A percentile compares a stretch with the other conserved stretches of the same genome.
phyloP scores from a whole-genome alignment of 257 asterid species.

The Nemophila menziesii region DNA sequence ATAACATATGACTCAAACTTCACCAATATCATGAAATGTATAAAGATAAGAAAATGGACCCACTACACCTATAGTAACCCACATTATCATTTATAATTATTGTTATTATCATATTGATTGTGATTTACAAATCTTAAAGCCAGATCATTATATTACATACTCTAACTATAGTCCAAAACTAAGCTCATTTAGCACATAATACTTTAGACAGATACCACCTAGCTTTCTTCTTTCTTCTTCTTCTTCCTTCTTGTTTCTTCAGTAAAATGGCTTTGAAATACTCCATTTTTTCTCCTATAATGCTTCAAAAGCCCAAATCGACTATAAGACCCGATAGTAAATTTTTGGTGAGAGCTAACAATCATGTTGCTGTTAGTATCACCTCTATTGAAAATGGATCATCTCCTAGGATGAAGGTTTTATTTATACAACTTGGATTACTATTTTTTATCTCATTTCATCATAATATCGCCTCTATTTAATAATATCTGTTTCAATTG shows the following conservation, averaged over 20 bases:
- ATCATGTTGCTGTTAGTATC: constrained; percentile 16
- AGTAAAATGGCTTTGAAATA: constrained; percentile 34
- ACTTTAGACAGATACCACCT: background rate
- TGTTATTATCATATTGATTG: constrained; percentile 16
- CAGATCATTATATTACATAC: background rate
- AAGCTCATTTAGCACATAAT: background rate
- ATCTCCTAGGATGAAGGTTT: constrained; percentile 23
- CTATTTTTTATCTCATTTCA: too few relatives aligned
- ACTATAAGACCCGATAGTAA: constrained; percentile 8
- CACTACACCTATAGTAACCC: constrained; percentile 15
- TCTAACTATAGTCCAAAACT: background rate
- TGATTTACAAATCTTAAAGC: constrained; percentile 15
- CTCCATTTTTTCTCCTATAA: constrained; percentile 13
- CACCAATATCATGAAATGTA: constrained; percentile 26
- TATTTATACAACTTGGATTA: background rate
- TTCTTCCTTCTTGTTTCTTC: background rate
- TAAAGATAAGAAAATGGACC: constrained; percentile 57
- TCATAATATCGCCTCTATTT: too few relatives aligned
- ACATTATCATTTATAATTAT: constrained; percentile 31
- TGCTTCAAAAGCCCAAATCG: constrained; percentile 11
- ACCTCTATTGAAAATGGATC: constrained; percentile 31
- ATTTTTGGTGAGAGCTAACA: constrained; percentile 31
- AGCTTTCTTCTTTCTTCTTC: constrained; percentile 3
- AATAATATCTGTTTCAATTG: background rate
- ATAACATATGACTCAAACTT: constrained; percentile 19